Base-by-base conservation (phyloP, 768 basidiomycete species). In the Rhodotorula paludigena region DNA sequence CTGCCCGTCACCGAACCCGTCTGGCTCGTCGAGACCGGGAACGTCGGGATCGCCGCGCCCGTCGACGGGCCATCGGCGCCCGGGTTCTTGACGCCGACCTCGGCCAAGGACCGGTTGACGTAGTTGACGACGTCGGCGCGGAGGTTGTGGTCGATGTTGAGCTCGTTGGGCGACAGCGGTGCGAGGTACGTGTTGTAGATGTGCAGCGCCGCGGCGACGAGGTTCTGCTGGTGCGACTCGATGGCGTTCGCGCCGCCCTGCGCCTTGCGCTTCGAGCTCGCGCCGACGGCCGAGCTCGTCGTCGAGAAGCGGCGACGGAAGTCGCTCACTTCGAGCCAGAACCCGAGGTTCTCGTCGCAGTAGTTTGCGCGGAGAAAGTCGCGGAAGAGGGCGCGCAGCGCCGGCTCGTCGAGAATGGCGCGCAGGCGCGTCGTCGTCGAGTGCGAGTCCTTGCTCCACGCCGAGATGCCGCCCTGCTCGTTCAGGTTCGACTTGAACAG, bases 101-200 rank as follows among this genome's bases (percentile, higher is more conserved):
- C 68, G 55, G 86, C 87, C 71, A 93, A 88, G 35, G 92, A 89
- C 60, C 96, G 90, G 78, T 88, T 88, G 68, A 99, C 83, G 78
- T 98, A 98, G 73, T 87, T 89, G 65, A 90, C 89, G 59, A 99
- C 83, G 79, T 98, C 96, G 73, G 91, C 92, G 69, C 96, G 87
- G 45, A 99, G 82, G 45, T 89, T 90, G 78, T 99, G 96, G 77
- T 99, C 96, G 73, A 99, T 99, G 80, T 99, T 99, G 68, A 99
- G 84, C 80, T 98, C 96, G 80, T 88, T 90, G 66, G 87, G 89
- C 77, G 91, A 93, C 36, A 92, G 90, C 2, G 92, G 93, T 1
- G 94, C 96, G 32, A 99, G 86, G 76, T 97, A 99, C 58, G 85
- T 92, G 82, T 90, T 87, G 82, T 91, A 93, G 72, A 92, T 75